A percentile compares a stretch with the other conserved stretches of the same genome.
phyloP scores from a whole-genome alignment of 148 eudicot species.

The Chenopodium album region DNA sequence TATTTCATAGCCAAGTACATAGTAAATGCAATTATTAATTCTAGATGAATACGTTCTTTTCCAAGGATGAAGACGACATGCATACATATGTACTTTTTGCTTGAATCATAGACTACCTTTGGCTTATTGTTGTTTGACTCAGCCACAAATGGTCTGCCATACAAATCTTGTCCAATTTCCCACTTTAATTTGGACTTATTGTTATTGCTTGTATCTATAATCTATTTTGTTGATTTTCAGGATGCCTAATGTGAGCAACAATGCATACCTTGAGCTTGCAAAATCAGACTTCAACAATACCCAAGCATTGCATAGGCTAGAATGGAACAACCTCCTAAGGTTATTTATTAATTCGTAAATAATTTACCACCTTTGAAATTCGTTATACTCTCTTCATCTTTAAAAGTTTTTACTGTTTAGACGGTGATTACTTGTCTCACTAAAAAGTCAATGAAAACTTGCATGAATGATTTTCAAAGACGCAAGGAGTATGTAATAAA shows the following conservation, averaged over 20 bases:
- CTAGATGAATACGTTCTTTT: too few relatives aligned
- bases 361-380: not conserved
- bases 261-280: conserved; percentile 71
- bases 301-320: conserved; percentile 62
- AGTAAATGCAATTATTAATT: too few relatives aligned
- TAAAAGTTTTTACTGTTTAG: too few relatives aligned
- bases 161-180: not conserved
- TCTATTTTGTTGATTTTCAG: conserved; percentile 33
- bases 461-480: too few relatives aligned
- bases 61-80: not conserved
- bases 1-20: too few relatives aligned
- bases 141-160: conserved; percentile 20
- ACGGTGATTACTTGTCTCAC: too few relatives aligned
- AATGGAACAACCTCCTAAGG: conserved; percentile 64
- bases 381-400: too few relatives aligned
- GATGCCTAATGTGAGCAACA: conserved; percentile 73
- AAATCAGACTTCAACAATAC: conserved; percentile 72
- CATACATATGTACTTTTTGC: not conserved
- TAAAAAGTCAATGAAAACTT: too few relatives aligned
- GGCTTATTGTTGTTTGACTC: conserved; percentile 10
- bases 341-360: conserved; percentile 15
- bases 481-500: too few relatives aligned
- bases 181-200: not conserved
- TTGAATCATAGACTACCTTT: not conserved
- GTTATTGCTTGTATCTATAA: not conserved